A percentile compares a stretch with the other conserved stretches of the same genome.
Conservation (phyloP, 306 rosid genomes). For the Urtica urens region DNA sequence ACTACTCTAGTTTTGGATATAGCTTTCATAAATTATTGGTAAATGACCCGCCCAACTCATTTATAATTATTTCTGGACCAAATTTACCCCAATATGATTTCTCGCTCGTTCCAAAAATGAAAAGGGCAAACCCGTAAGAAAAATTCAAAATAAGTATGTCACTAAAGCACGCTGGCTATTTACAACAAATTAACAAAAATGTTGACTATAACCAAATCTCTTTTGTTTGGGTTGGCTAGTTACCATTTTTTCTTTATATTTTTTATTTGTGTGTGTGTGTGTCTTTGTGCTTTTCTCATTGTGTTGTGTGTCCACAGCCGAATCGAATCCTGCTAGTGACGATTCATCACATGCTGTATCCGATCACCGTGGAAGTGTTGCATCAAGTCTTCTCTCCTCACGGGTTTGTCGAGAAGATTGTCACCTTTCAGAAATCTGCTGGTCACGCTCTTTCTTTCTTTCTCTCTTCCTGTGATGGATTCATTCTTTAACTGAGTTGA, state of each 20-base stretch:
- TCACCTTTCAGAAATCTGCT: conserved; percentile 99
- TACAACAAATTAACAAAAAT: no score
- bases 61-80: no score
- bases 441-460: conserved; percentile 69
- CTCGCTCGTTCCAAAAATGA: no score
- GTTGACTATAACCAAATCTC: no score
- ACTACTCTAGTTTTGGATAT: no score
- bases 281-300: conserved; percentile 65
- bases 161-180: no score
- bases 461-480: conserved; percentile 19
- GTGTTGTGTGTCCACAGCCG: conserved; percentile 78
- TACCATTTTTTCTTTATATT: conserved; percentile 59
- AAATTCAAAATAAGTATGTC: no score
- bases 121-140: no score
- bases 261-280: conserved; percentile 80
- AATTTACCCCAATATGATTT: no score
- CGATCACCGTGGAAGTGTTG: conserved; percentile 99
- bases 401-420: conserved; percentile 98
- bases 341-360: conserved; percentile 96
- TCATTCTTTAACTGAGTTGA: neutral
- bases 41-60: no score
- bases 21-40: no score
- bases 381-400: conserved; percentile 97
- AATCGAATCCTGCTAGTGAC: conserved; percentile 98
- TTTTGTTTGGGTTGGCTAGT: no score